Base-by-base conservation (phyloP, 352 stramenopile species). In the Pythium periplocum region DNA sequence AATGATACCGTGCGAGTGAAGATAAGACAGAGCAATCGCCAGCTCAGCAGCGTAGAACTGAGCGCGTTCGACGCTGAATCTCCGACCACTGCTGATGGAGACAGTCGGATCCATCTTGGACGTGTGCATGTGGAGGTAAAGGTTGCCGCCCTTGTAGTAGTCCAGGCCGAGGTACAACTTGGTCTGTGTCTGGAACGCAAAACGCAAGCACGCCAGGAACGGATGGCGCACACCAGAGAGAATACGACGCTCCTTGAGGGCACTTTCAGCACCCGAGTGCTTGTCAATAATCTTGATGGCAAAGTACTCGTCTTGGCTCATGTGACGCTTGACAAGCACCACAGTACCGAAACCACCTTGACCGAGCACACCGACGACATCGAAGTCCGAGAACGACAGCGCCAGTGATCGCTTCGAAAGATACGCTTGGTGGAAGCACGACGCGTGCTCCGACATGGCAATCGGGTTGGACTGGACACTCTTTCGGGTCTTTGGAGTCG, bases 271-370 rank as follows among this genome's bases (percentile, higher is more conserved):
- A 36, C 75, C 76, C 9, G 75, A 90, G 47, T 89, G 74, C 55
- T 93, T 93, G 66, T 90, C 80, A 55, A 90, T 90, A 59, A 93
- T 93, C 69, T 93, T 93, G 61, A 93, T 91, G 41, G 83, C 83
- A 54, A 90, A 93, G 61, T 87, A 87, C 53, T 93, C 79, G 51
- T 90, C 79, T 40, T 69, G 62, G 48, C 73, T 87, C 48, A 90
- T 49, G 56, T 93, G 79, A 31, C 78, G 79, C 61, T 90, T 83
- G 39, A 90, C 83, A 32, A 93, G 73, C 51, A 90, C 78, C 51
- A 93, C 83, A 1, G 83, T 93, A 38, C 79, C 83, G 32, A 90
- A 90, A 9, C 80, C 80, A 40, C 83, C 83, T 59, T 90, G 75
- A 33, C 83, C 83, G 31, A 93, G 64, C n/a, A 93, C 83, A 34